Evolutionary conservation across 2,329 filamentous ascomycete genomes (phyloP).

Genomic region (Fusarium nelsonii): DNA sequence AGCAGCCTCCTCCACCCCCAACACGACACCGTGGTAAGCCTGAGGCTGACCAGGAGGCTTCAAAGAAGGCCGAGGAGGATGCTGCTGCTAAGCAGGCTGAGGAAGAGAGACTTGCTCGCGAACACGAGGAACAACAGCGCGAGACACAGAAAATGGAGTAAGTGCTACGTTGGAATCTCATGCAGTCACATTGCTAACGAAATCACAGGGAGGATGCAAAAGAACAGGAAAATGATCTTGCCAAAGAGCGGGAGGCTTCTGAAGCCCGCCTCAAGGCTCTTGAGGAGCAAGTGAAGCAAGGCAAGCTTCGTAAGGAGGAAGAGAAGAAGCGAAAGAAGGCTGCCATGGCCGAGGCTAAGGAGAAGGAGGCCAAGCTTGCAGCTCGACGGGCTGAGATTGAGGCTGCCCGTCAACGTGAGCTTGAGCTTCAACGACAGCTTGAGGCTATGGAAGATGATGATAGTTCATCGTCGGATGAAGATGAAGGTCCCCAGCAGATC

Average conservation of each 20-base stretch:
- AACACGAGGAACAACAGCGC: slow-evolving; percentile 80
- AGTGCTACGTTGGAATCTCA: slow-evolving; percentile 56
- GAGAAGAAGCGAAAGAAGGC: slow-evolving; percentile 95
- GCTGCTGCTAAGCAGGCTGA: slow-evolving; percentile 70
- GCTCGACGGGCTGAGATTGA: slow-evolving; percentile 92
- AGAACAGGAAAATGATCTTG: slow-evolving; percentile 83
- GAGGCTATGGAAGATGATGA: slow-evolving; percentile 81
- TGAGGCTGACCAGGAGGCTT: slow-evolving; percentile 69
- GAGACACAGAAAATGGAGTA: slow-evolving; percentile 86
- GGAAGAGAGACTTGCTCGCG: slow-evolving; percentile 73
- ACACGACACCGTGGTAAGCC: slow-evolving; percentile 75
- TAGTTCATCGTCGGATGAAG: slow-evolving; percentile 82
- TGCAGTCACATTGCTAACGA: slow-evolving; percentile 45
- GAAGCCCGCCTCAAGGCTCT: slow-evolving; percentile 87
- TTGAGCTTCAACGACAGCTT: slow-evolving; percentile 88
- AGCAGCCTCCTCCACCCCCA: slow-evolving; percentile 83
- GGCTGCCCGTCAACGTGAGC: slow-evolving; percentile 87
- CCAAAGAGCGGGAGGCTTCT: slow-evolving; percentile 82
- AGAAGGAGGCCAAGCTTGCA: slow-evolving; percentile 86
- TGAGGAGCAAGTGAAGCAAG: slow-evolving; percentile 92
- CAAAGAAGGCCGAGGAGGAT: slow-evolving; percentile 70
- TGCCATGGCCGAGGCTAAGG: slow-evolving; percentile 84
- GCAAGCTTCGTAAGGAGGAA: slow-evolving; percentile 95
- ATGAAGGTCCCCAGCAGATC: slow-evolving; percentile 80
- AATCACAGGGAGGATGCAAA: slow-evolving; percentile 75